These are phyloP conservation scores for Neurospora terricola DNA, from an alignment of 495 filamentous ascomycete species.

Conservation along the genomic window DNA sequence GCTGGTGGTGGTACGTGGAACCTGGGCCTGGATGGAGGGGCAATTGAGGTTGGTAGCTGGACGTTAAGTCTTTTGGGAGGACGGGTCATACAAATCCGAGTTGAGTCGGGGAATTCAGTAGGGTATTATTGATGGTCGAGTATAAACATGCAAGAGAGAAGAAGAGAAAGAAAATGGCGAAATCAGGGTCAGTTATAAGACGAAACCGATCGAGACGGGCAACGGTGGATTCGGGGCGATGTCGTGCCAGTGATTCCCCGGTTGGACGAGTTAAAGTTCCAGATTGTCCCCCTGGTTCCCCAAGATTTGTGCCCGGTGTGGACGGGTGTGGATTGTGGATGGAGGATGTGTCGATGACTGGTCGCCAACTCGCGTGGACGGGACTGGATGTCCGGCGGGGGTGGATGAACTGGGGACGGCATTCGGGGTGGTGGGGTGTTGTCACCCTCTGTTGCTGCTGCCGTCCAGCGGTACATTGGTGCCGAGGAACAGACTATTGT, in stretches of 20 bases:
- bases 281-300: neutral
- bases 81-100: neutral
- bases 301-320: neutral
- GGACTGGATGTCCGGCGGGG: neutral
- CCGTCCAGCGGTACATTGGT: neutral
- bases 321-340: neutral
- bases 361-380: neutral
- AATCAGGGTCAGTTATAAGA: neutral
- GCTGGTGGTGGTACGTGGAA: neutral
- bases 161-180: neutral
- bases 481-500: neutral
- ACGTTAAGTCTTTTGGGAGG: neutral
- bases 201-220: neutral
- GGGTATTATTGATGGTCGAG: neutral
- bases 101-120: neutral
- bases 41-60: neutral
- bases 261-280: neutral
- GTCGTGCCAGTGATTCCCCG: neutral
- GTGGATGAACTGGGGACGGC: neutral
- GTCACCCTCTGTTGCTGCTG: neutral
- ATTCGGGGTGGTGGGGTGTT: neutral
- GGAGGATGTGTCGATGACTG: neutral
- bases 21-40: neutral
- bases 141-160: neutral
- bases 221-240: neutral